phyloP scores from a whole-genome alignment of 2,329 filamentous ascomycete genomes.

The Bipolaris gigantea region DNA sequence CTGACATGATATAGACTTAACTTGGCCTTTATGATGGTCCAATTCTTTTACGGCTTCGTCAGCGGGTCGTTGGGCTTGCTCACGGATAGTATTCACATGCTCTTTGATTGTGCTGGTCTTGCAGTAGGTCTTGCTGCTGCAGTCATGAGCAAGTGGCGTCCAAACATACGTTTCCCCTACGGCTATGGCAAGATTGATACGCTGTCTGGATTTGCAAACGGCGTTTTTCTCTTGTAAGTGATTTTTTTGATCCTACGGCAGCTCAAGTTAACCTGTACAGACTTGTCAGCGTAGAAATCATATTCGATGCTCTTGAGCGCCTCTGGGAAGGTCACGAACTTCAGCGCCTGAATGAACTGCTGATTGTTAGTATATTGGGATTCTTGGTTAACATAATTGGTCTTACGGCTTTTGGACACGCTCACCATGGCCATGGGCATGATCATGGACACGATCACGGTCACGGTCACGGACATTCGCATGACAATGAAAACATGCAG shows the following conservation, averaged over 20 bases:
- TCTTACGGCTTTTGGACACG: conserved; percentile 76
- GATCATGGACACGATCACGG: conserved; percentile 41
- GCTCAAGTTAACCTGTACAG: conserved; percentile 47
- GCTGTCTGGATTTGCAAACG: conserved; percentile 93
- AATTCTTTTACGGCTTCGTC: conserved; percentile 89
- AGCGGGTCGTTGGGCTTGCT: conserved; percentile 94
- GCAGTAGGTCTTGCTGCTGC: conserved; percentile 87
- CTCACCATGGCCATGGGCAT: conserved; percentile 59
- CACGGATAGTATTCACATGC: conserved; percentile 98
- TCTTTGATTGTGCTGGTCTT: conserved; percentile 94
- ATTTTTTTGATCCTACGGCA: background rate
- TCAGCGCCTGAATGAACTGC: conserved; percentile 79
- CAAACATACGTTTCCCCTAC: conserved; percentile 85
- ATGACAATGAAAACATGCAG: conserved; percentile 96
- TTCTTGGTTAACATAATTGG: conserved; percentile 90
- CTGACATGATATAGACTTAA: conserved; percentile 66
- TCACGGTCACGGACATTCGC: conserved; percentile 45
- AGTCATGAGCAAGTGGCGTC: conserved; percentile 95
- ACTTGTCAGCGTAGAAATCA: conserved; percentile 92
- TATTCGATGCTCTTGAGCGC: conserved; percentile 89
- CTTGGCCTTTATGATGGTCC: conserved; percentile 90
- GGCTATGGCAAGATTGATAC: conserved; percentile 97
- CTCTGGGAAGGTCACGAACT: conserved; percentile 82
- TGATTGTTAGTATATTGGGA: conserved; percentile 84
- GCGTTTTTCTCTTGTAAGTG: conserved; percentile 83